phyloP scores from a whole-genome alignment of 2,329 filamentous ascomycete species.

The Lithohypha guttulata region DNA sequence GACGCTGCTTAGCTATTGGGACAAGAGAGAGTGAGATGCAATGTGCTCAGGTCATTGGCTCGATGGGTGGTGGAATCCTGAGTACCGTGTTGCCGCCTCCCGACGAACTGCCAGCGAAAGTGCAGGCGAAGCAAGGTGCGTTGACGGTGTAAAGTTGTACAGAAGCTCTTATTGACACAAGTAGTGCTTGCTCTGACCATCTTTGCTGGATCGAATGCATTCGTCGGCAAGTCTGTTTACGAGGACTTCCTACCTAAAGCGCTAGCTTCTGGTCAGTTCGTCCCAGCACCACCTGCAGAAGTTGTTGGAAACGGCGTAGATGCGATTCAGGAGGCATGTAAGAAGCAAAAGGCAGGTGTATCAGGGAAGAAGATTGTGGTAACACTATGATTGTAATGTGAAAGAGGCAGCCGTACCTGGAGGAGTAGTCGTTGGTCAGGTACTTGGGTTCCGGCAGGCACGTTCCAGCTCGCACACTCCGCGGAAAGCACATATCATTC shows the following conservation, averaged over 20 bases:
- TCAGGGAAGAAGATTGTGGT: slow-evolving; percentile 33
- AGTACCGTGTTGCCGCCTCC: slow-evolving; percentile 9
- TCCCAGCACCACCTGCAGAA: slow-evolving; percentile 26
- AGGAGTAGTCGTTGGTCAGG: no score
- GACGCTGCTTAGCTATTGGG: slow-evolving; percentile 9
- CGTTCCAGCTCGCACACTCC: no score
- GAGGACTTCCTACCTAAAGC: slow-evolving; percentile 27
- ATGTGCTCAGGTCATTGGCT: slow-evolving; percentile 13
- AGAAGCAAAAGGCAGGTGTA: slow-evolving; percentile 30
- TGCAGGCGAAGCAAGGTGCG: slow-evolving; percentile 13
- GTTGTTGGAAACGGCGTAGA: slow-evolving; percentile 32
- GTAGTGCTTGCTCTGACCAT: slow-evolving; percentile 13
- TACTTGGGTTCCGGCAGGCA: no score
- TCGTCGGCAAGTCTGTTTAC: slow-evolving; percentile 26
- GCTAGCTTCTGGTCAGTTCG: slow-evolving; percentile 23
- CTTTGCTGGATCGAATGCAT: slow-evolving; percentile 4
- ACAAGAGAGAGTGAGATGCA: slow-evolving; percentile 14
- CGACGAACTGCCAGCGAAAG: slow-evolving; percentile 12
- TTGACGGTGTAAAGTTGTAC: background rate
- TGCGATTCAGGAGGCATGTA: slow-evolving; percentile 28
- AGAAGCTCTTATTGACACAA: slow-evolving; percentile 4
- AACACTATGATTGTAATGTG: slow-evolving; percentile 13
- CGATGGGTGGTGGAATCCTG: slow-evolving; percentile 18
- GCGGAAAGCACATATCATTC: no score
- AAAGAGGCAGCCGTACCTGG: no score